Base-by-base conservation (phyloP, 805 yeast species). In the Yamadazyma insecticola region DNA sequence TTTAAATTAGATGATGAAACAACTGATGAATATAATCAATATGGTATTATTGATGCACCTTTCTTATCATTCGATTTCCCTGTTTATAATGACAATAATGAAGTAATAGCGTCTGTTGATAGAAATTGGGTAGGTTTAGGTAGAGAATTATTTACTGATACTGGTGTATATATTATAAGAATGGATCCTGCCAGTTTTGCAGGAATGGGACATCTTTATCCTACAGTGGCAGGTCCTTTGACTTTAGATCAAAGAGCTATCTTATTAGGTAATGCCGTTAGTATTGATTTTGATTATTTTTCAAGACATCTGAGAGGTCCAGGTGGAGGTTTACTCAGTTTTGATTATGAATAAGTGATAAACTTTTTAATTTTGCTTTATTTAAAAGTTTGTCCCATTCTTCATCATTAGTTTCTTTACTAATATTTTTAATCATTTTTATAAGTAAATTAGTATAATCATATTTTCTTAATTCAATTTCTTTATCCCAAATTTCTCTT, bases 61-160 rank as follows among this genome's bases (percentile, higher is more conserved):
- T 81, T 90, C 37, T 60, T 92, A 29, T 72, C 95, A 8, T 90
- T 88, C 67, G 85, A 82, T 35, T 92, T 92, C 55, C 89, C 94
- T 0, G 82, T 87, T 3, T 49, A 45, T 21, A 76, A 87, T 51
- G 78, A 67, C 23, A 31, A 62, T 1, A 80, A 78, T 0, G 60
- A 67, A 11, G 73, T 83, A 1, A 60, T 82, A 33, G 96, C 82
- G 0, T 67, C 83, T 2, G 90, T 92, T 2, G 92, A 87, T 54
- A 72, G 97, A 47, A 88, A 88, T 55, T 92, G 96, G 92, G 95
- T 84, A 5, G 98, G 98, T 0, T 60, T 92, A 24, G 95, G 94
- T 2, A 72, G 97, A 48, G 98, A 92, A 52, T 58, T 89, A 48
- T 81, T 90, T 50, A 89, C 97, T 0, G 97, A 92, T 56, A 84